Base-by-base conservation (phyloP, 768 basidiomycete species). In the Lyophyllum atratum region DNA sequence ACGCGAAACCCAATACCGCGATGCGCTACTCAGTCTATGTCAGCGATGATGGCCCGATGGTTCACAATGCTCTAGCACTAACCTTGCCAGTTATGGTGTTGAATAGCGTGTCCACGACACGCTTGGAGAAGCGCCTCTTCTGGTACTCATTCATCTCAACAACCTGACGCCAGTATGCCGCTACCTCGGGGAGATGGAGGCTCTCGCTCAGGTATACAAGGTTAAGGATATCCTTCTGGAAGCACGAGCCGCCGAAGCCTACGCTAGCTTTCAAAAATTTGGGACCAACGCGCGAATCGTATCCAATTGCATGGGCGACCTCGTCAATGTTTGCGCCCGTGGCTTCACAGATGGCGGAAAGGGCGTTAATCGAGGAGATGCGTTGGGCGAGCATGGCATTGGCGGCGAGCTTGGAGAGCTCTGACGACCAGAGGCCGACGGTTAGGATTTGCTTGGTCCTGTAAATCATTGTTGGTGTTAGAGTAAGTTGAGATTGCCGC, bases 221-320 rank as follows among this genome's bases (percentile, higher is more conserved):
- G 80, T 99, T 99, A 68, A 99, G 86, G 74, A 98, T 98, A 70
- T 99, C 96, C 74, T 99, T 98, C 78, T 98, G 96, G 92, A 99
- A 99, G 79, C 96, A 99, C 12, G 90, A 93, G 34, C 97, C 97
- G 59, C 97, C 96, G 66, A 99, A 99, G 21, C 97, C 96, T 66
- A 97, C 95, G 48, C 89, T 91, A 40, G 93, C 92, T 70, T 92
- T 93, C 68, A 99, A 80, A 85, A 99, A 99, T 73, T 91, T 96
- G 65, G 93, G 84, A 3, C 97, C 97, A 52, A 99, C 82, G 58
- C 97, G 93, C 19, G 88, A 82, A 74, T 99, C 97, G 66, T 86
- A 89, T 15, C 97, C 97, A 66, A 98, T 88, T 9, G 97, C 95
- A 69, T 92, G 81, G 0, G 96, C 88, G 56, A 98, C 96, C 75